Evolutionary conservation across 768 basidiomycete species (phyloP), one percentile per base, ranked within the genome.

Genomic region (Tremella mesenterica): DNA sequence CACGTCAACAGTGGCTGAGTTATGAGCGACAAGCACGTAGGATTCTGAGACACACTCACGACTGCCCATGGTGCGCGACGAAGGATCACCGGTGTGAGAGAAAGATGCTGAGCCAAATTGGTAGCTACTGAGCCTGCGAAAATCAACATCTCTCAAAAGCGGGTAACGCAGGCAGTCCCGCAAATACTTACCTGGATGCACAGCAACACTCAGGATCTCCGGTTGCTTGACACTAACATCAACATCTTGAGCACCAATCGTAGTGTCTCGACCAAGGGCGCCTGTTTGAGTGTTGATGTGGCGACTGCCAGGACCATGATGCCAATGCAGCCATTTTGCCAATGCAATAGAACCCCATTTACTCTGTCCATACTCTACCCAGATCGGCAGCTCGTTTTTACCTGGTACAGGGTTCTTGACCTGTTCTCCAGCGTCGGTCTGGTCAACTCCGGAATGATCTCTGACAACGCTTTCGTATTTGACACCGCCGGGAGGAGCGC

Each of bases 301-400:
- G 10, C 25, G 21, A 21, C 31, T 5, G 23, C 44, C 20, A 2
- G 59, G 55, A 7, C 67, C 67, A 53, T 66, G 61, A 6, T 36
- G 44, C 48, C 57, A 52, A 36, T 69, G 43, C 2, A 70, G 33
- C 26, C 53, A 65, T 16, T 54, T 58, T 3, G 65, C 60, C 1
- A 64, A 43, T 5, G 68, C 68, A n/a, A 70, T 59, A 52, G 63
- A 49, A 1, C 61, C 65, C 68, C 68, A 70, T 52, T 70, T 70
- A 31, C 56, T 50, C 50, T 65, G 65, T 13, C 65, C 68, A 50
- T 70, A 70, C 23, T 70, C 68, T 3, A 55, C 39, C 63, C 64
- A 69, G 43, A 34, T 54, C 33, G 18, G 36, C 20, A 46, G 50
- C 39, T 65, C 66, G 25, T 57, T 46, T 53, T 43, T 34, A 8